Base-by-base conservation (phyloP, 768 basidiomycete genomes). In the Trichaptum fuscoviolaceum region DNA sequence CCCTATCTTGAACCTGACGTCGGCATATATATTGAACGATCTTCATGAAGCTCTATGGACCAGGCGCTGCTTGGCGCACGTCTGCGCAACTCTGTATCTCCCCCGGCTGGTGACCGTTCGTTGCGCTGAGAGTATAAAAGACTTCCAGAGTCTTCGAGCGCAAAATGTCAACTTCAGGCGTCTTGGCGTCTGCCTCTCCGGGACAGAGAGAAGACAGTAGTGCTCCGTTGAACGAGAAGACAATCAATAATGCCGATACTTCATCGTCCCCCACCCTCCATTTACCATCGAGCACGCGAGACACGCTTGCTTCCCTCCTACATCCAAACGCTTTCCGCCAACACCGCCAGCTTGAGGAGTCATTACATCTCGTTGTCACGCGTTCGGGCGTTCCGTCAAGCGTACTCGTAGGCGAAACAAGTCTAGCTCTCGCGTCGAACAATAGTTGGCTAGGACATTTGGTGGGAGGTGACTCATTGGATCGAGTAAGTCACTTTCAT, bases 381-480 rank as follows among this genome's bases (percentile, higher is more conserved):
- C 24, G 30, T 15, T 61, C 59, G 15, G 30, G 59, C 59, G 30
- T 25, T 17, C 59, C 59, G 9, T 34, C 59, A 12, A 34, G 25
- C 15, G 59, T 61, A 17, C 30, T 61, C 8, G 59, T 61, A 12
- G 59, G 59, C 25, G 59, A 61, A 23, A 61, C 59, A 23, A 61
- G 59, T 17, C 30, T 61, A 3, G 59, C 25, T 20, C 59, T 34
- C 15, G 25, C 59, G 15, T 61, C 59, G 24, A 25, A 18, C 24
- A 25, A 61, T 61, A 34, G 59, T 25, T 61, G 59, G 59, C 23
- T 61, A 61, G 24, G 25, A 17, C 59, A 61, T 34, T 61, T 61
- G 23, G 24, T 61, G 2, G 30, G 15, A 15, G 25, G 25, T 9
- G 30, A 61, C 15, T 25, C 9, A 24, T 20, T 61, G 59, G 30